Conservation (phyloP, 2,329 filamentous ascomycete genomes). For the Calonectria montana region DNA sequence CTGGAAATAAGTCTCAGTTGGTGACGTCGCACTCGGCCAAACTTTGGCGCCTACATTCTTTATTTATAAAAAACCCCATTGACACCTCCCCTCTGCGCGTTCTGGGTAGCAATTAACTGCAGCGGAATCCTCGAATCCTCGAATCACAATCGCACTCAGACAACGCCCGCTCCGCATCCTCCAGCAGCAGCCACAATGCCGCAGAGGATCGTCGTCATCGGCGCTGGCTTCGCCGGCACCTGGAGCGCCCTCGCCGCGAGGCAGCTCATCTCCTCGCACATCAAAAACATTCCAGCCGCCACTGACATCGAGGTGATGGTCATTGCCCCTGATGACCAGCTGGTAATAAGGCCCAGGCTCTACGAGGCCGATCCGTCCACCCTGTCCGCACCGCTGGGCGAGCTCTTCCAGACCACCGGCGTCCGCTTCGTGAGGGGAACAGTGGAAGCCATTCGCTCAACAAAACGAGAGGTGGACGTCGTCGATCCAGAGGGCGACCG, state of each 20-base stretch:
- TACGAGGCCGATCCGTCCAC: conserved; percentile 44
- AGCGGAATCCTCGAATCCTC: not conserved
- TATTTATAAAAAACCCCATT: not conserved
- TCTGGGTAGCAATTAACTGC: not conserved
- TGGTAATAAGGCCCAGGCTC: conserved; percentile 48
- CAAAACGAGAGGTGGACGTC: conserved; percentile 28
- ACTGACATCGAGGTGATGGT: conserved; percentile 41
- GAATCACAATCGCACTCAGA: not conserved
- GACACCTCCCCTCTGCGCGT: not conserved
- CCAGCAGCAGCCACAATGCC: not conserved
- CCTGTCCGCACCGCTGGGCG: conserved; percentile 30
- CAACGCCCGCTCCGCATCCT: not conserved
- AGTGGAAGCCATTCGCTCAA: conserved; percentile 30
- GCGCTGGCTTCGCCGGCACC: conserved; percentile 72
- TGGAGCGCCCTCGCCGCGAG: conserved; percentile 44
- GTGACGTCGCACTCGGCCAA: conserved; percentile 3
- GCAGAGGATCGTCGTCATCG: conserved; percentile 63
- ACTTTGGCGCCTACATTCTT: not conserved
- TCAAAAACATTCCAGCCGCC: not conserved
- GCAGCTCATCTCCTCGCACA: conserved; percentile 38
- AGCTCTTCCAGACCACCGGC: conserved; percentile 40
- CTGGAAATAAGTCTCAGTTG: not conserved
- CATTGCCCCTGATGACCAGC: conserved; percentile 44
- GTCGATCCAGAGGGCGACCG: conserved; percentile 8
- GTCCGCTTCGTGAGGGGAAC: conserved; percentile 42